These are phyloP conservation scores for Boletus sensibilis DNA, from an alignment of 768 basidiomycete species.

Conservation along the genomic window DNA sequence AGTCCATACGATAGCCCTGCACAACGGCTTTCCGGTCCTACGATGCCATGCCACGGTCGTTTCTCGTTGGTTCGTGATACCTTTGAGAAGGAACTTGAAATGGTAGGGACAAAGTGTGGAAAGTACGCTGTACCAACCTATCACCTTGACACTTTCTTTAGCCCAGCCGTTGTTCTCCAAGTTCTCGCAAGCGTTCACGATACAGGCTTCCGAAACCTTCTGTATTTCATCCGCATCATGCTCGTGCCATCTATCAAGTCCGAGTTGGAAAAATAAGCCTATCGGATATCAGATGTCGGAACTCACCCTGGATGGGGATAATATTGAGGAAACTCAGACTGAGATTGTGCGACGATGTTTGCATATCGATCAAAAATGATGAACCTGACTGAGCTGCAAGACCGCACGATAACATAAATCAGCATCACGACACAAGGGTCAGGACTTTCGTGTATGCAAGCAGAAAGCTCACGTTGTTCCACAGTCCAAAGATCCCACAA, in stretches of 20 bases:
- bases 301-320: constrained; percentile 81
- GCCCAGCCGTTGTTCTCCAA: constrained; percentile 77
- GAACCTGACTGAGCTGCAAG: constrained; percentile 78
- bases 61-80: constrained; percentile 97
- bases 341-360: constrained; percentile 83
- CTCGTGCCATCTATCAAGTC: constrained; percentile 78
- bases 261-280: neutral
- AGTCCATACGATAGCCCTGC: constrained; percentile 93
- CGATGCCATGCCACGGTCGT: constrained; percentile 94
- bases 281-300: neutral
- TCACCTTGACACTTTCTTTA: constrained; percentile 81
- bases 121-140: constrained; percentile 57
- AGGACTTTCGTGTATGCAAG: neutral
- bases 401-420: constrained; percentile 3
- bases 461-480: constrained; percentile 78
- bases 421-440: neutral
- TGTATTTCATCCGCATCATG: constrained; percentile 88
- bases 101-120: neutral
- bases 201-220: constrained; percentile 68
- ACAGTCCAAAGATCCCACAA: constrained; percentile 91
- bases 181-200: constrained; percentile 64
- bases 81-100: constrained; percentile 34
- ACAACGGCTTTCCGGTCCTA: constrained; percentile 83
- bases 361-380: constrained; percentile 88
- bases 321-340: constrained; percentile 92